Base-by-base conservation (phyloP, 2,329 filamentous ascomycete genomes). In the Botrytis paeoniae region DNA sequence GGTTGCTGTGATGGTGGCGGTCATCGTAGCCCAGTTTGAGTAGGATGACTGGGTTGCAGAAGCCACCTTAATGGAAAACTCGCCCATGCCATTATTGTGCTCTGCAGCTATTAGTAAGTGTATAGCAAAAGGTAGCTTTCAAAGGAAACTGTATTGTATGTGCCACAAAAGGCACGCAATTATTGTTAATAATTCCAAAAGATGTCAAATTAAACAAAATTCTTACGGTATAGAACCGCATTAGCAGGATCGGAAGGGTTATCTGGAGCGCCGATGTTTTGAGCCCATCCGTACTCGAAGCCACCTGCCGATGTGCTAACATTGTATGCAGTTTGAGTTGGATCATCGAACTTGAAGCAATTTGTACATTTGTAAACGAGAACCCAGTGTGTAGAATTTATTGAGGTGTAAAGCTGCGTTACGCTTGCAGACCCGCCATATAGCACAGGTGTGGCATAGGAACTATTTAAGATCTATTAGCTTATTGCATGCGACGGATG, bases 331-430 rank as follows among this genome's bases (percentile, higher is more conserved):
- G 80, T 82, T 51, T 82, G 81, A 5, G 85, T 85, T 39, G 84
- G 82, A 59, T 88, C 83, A 76, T 86, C 81, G 85, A 87, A 89
- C 1, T 83, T 77, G 35, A 88, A 82, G 79, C 88, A 89, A 76
- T 85, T 84, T 76, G 89, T 81, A 81, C 91, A 93, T 64, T 88
- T 85, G 82, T 91, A 93, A n/a, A 91, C 85, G 65, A 92, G 79
- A 63, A 86, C 86, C 80, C 88, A 93, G 75, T 87, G 83, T 39
- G 86, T 88, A 25, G 84, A 83, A 77, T 86, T 90, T 73, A 91
- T 83, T 39, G 82, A 85, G 22, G 86, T 86, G 22, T 86, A 87
- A 74, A 92, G 87, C 75, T 89, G 86, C 0, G 87, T 90, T 37
- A 92, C 79, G 48, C 84, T 88, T 14, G 90, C 89, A 75, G 88